Conservation (phyloP, 352 stramenopile genomes). For the Thalassiosira delicatula region DNA sequence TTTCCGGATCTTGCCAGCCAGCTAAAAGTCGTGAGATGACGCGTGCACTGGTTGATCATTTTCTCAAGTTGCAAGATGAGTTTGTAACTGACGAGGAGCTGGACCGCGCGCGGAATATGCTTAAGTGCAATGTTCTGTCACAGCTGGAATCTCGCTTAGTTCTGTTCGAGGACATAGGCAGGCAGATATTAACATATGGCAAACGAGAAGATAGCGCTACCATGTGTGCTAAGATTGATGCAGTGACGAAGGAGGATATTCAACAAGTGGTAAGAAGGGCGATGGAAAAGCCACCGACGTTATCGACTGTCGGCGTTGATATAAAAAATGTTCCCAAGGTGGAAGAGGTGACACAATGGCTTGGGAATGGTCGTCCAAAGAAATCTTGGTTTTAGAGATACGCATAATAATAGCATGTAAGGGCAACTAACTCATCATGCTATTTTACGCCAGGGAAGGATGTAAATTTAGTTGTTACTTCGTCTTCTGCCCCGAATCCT, state of each 20-base stretch:
- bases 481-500: too few species aligned
- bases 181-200: slow-evolving; percentile 97
- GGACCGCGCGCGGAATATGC: slow-evolving; percentile 96
- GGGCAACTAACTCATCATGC: too few species aligned
- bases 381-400: too few species aligned
- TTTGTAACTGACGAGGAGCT: slow-evolving; percentile 88
- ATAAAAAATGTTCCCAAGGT: slow-evolving; percentile 68
- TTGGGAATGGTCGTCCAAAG: too few species aligned
- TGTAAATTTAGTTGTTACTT: too few species aligned
- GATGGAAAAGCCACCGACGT: slow-evolving; percentile 70
- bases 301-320: slow-evolving; percentile 78
- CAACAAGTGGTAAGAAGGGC: slow-evolving; percentile 73
- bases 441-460: too few species aligned
- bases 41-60: slow-evolving; percentile 91
- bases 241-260: slow-evolving; percentile 84
- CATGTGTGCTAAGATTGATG: slow-evolving; percentile 85
- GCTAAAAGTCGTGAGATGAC: slow-evolving; percentile 91
- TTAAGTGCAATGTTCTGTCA: slow-evolving; percentile 98
- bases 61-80: slow-evolving; percentile 87
- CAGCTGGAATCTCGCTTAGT: slow-evolving; percentile 98
- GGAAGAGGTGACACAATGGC: slow-evolving; percentile 68
- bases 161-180: slow-evolving; percentile 98
- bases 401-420: too few species aligned
- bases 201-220: slow-evolving; percentile 88
- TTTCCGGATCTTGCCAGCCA: slow-evolving; percentile 88